phyloP scores from a whole-genome alignment of 495 filamentous ascomycete genomes.

The Penicillium verhagenii region DNA sequence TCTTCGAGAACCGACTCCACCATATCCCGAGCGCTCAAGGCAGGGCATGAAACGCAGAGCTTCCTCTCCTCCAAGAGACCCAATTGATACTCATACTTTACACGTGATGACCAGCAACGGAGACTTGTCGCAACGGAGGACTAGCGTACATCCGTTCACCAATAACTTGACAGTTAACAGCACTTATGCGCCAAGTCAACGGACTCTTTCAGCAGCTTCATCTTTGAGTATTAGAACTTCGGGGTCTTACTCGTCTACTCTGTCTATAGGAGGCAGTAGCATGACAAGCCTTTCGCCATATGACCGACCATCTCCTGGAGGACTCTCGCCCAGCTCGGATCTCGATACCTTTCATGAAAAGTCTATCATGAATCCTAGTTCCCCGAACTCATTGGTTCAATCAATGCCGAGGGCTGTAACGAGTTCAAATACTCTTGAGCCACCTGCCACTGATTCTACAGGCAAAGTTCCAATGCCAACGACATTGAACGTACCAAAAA shows the following conservation, averaged over 20 bases:
- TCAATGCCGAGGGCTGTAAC: constrained; percentile 18
- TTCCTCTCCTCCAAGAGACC: constrained; percentile 75
- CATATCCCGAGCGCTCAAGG: constrained; percentile 38
- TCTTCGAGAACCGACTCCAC: constrained; percentile 57
- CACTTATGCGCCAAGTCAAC: constrained; percentile 58
- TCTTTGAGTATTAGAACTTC: constrained; percentile 65
- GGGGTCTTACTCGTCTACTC: constrained; percentile 70
- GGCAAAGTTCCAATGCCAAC: constrained; percentile 46
- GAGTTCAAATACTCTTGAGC: constrained; percentile 28
- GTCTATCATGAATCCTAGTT: constrained; percentile 55
- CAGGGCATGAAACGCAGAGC: constrained; percentile 76
- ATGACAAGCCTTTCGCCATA: constrained; percentile 70
- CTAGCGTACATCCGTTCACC: constrained; percentile 56
- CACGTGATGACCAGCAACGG: constrained; percentile 56
- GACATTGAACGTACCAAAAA: constrained; percentile 30
- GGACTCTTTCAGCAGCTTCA: constrained; percentile 72
- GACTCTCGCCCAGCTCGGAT: constrained; percentile 65
- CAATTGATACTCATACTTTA: constrained; percentile 60
- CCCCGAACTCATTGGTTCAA: constrained; percentile 47
- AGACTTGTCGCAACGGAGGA: constrained; percentile 67
- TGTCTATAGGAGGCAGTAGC: constrained; percentile 68
- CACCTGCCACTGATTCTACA: constrained; percentile 25
- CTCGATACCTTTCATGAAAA: constrained; percentile 46
- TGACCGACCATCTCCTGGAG: constrained; percentile 70
- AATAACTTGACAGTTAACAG: constrained; percentile 56